Evolutionary conservation across 345 rosid genomes (phyloP).

Genomic region (Boechera retrofracta): DNA sequence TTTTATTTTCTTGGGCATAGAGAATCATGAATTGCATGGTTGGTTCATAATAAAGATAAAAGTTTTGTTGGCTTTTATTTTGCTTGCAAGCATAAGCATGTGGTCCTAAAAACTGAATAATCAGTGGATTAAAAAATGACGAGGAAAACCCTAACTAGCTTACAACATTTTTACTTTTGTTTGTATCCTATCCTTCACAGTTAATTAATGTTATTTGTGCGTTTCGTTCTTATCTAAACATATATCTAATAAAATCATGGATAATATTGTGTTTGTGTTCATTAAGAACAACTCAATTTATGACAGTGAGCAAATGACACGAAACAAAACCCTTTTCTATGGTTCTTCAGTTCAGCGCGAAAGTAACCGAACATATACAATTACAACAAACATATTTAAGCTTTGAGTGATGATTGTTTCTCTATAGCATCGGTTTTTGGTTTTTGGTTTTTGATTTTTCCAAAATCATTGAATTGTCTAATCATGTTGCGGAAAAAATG

Average conservation of each 20-base stretch:
- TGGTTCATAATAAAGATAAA: conserved; percentile 41
- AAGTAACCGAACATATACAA: neutral
- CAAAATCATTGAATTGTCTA: too few relatives aligned
- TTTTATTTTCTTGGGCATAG: conserved; percentile 27
- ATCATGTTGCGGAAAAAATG: too few relatives aligned
- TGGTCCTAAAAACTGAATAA: conserved; percentile 30
- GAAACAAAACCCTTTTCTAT: too few relatives aligned
- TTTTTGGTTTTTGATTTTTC: too few relatives aligned
- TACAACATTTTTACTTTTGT: neutral
- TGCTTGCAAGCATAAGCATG: conserved; percentile 4
- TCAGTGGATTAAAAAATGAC: neutral
- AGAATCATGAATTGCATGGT: conserved; percentile 44
- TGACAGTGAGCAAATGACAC: too few relatives aligned
- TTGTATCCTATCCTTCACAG: neutral
- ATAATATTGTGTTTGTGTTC: too few relatives aligned
- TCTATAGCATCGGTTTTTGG: too few relatives aligned
- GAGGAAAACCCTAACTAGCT: conserved; percentile 2
- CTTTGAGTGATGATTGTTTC: too few relatives aligned
- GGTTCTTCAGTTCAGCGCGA: neutral
- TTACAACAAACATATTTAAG: too few relatives aligned
- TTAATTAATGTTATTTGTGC: neutral
- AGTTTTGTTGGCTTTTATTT: conserved; percentile 17
- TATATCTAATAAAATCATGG: too few relatives aligned
- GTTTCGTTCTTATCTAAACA: too few relatives aligned
- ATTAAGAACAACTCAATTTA: too few relatives aligned